Base-by-base conservation (phyloP, 345 rosid genomes). In the Euphorbia pulcherrima region DNA sequence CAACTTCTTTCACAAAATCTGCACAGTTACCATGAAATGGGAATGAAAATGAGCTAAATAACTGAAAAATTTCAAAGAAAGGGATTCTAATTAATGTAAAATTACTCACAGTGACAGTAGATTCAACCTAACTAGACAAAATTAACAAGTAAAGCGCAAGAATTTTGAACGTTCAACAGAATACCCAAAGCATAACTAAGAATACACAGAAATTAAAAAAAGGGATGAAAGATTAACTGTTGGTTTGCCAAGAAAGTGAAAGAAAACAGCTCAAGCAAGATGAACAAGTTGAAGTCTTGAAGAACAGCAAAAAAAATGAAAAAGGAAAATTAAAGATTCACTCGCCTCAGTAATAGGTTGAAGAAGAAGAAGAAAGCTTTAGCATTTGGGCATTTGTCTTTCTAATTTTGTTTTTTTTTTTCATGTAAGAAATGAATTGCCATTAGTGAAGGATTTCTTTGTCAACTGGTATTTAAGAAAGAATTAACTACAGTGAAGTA, bases 341-440 rank as follows among this genome's bases (percentile, higher is more conserved):
- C 74, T 64, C 57, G 68, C 71, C 71, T 64, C 18, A 40, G 64
- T 29, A 67, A 64, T 28, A 33, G 7, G 37, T 21, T 71, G 64
- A n/a, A 62, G 50, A 35, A 39, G 52, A 21, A 24, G 64, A 71
- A 2, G 24, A 30, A 33, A 57, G 61, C 61, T 57, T 27, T 27
- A 27, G 37, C 60, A 27, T 56, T 54, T 56, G 3, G 67, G 35
- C 24, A 33, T 2, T 33, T 33, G 7, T 7, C 37, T 33, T 33
- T 7, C 37, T 33, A 33, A 2, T 33, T 33, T 33, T 33, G 7
- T 33, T 2, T 33, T 33, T 33, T 33, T 33, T 2, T 33, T 2
- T 33, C 37, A 33, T 3, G 7, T 7, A 33, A 33, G 37, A 2
- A 33, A 33, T 33, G 37, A 33, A 33, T 33, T 33, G 7, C 3